Base-by-base conservation (phyloP, 805 yeast species). In the Clavispora fructus region DNA sequence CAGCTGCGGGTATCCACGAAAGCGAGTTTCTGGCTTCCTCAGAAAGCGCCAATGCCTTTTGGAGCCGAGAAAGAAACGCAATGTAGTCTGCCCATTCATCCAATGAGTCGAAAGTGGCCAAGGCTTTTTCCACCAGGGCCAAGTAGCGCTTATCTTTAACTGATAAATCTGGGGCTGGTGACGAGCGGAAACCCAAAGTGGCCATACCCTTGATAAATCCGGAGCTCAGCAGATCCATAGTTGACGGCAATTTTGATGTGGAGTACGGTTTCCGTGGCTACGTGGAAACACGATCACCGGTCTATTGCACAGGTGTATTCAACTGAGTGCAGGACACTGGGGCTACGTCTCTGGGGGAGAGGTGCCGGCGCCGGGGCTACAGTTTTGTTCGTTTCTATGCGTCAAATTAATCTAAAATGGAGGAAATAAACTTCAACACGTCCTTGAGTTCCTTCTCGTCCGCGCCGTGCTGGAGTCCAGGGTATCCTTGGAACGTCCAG, bases 21-120 rank as follows among this genome's bases (percentile, higher is more conserved):
- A 54, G 45, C 7, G 78, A 29, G 31, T 45, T 45, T 72, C 50
- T 47, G 1, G 48, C 54, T 60, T 58, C 66, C 46, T 58, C 64
- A 1, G 53, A 56, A 33, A 67, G 55, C 47, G 59, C 69, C 35
- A 91, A 64, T 0, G 95, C 83, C 61, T 89, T 87, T 48, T 82
- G 81, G 6, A 95, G 74, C 49, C 86, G 80, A 2, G 92, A 82
- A 39, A 95, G 71, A 61, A 88, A 91, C 19, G 97, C 85, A 46
- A 94, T 94, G 62, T 92, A 90, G 62, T 94, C 99, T 12, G 99
- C 98, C 99, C 99, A 94, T 69, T 94, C 99, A 29, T 82, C 86
- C 1, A 90, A 85, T 1, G 86, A 68, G 43, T 88, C 96, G 68
- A 92, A 92, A 16, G 79, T 73, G 7, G 78, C 74, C 19, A 94